phyloP scores from a whole-genome alignment of 2,329 filamentous ascomycete species.

The Apiospora sp. region DNA sequence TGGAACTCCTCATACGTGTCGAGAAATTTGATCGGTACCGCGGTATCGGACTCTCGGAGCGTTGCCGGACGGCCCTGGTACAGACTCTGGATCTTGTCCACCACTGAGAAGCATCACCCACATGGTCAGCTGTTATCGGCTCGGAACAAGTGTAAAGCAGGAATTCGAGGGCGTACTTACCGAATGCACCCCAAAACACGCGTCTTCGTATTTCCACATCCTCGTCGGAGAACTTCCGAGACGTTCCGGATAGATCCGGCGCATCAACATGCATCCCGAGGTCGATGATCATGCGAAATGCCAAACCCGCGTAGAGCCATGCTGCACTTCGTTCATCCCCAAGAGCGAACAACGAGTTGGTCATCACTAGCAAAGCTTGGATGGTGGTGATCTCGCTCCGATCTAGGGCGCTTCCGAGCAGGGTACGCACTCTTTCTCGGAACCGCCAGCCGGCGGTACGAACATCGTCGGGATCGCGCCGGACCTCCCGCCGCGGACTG shows the following conservation, averaged over 20 bases:
- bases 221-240: constrained; percentile 50
- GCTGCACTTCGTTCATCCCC: constrained; percentile 59
- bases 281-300: constrained; percentile 64
- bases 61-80: constrained; percentile 61
- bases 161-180: neutral
- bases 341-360: constrained; percentile 57
- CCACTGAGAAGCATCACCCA: constrained; percentile 26
- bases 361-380: constrained; percentile 60
- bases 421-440: constrained; percentile 52
- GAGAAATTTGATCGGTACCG: constrained; percentile 55
- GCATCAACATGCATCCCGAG: constrained; percentile 21
- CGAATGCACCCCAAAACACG: constrained; percentile 55
- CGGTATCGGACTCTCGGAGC: constrained; percentile 53
- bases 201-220: constrained; percentile 54
- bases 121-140: neutral
- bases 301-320: constrained; percentile 66
- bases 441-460: constrained; percentile 58
- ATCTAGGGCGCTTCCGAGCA: constrained; percentile 56
- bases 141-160: neutral
- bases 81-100: constrained; percentile 62
- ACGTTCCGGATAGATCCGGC: constrained; percentile 38
- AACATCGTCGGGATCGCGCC: constrained; percentile 53
- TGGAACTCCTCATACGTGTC: constrained; percentile 63
- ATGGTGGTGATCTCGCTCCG: constrained; percentile 61
- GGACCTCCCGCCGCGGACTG: constrained; percentile 38